Evolutionary conservation across 352 stramenopile species (phyloP).

Genomic region (Phytopythium montanum): DNA sequence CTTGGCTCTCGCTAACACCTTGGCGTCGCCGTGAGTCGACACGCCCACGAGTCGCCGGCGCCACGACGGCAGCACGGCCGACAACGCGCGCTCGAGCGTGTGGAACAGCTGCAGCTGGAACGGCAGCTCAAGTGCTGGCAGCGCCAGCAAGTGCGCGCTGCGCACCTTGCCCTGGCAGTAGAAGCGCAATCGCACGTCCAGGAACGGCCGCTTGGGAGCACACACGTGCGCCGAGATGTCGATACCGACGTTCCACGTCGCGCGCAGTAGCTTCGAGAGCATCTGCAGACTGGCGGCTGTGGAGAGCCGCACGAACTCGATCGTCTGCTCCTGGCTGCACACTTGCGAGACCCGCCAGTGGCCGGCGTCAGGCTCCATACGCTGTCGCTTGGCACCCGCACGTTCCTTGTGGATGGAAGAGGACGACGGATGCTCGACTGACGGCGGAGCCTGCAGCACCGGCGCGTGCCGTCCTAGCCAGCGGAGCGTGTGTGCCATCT

Average conservation of each 20-base stretch:
- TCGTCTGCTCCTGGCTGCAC: constrained; percentile 24
- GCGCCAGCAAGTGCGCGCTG: constrained; percentile 39
- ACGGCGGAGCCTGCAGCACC: background rate
- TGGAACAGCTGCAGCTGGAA: constrained; percentile 25
- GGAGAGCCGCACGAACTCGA: constrained; percentile 42
- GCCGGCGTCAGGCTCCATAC: background rate
- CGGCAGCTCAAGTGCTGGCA: constrained; percentile 33
- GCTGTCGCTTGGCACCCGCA: background rate
- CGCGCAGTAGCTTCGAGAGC: constrained; percentile 26
- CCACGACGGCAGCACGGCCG: constrained; percentile 35
- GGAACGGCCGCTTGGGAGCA: constrained; percentile 25
- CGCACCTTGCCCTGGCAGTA: constrained; percentile 23
- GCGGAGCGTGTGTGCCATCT: constrained; percentile 25
- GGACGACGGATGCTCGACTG: background rate
- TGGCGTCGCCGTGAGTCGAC: constrained; percentile 28
- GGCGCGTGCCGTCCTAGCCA: constrained; percentile 19
- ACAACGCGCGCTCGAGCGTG: constrained; percentile 28
- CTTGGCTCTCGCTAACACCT: constrained; percentile 20
- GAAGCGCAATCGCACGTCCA: constrained; percentile 45
- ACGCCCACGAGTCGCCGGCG: constrained; percentile 30
- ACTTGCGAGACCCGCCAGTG: constrained; percentile 7
- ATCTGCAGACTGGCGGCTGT: constrained; percentile 33
- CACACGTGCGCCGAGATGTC: constrained; percentile 24
- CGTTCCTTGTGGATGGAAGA: background rate
- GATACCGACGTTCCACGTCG: constrained; percentile 49